These are phyloP conservation scores for Nymphaea thermarum DNA, from an alignment of 164 flowering plant species.

Conservation along the genomic window DNA sequence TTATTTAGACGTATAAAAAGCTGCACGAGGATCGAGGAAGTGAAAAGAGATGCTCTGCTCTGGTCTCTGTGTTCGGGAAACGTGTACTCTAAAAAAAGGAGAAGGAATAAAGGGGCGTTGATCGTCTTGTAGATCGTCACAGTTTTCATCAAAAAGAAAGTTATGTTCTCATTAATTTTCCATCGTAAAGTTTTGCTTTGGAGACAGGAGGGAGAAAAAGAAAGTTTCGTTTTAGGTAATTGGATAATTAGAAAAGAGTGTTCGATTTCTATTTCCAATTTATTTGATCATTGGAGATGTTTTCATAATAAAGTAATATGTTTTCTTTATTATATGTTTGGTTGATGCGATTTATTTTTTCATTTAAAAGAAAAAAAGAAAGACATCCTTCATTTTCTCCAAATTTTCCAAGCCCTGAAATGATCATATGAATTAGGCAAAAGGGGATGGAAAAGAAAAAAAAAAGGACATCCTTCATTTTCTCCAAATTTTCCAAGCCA, in stretches of 20 bases:
- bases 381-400: too few species aligned
- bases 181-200: neutral
- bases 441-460: too few species aligned
- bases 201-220: neutral
- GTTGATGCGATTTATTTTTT: neutral
- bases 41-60: neutral
- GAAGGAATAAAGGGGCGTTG: neutral
- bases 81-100: neutral
- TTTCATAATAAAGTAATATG: neutral
- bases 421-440: too few species aligned
- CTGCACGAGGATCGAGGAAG: too few species aligned
- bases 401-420: too few species aligned
- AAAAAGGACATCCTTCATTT: too few species aligned
- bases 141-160: neutral
- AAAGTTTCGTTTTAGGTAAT: neutral
- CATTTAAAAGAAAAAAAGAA: too few species aligned
- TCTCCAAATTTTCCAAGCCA: too few species aligned
- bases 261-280: too few species aligned
- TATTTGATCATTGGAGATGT: too few species aligned
- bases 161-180: neutral
- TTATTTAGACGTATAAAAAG: neutral
- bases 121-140: neutral
- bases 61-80: neutral
- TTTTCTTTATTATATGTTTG: neutral
- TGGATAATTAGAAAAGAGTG: neutral